Evolutionary conservation across 805 yeast genomes (phyloP).

Genomic region (Metschnikowia matae): DNA sequence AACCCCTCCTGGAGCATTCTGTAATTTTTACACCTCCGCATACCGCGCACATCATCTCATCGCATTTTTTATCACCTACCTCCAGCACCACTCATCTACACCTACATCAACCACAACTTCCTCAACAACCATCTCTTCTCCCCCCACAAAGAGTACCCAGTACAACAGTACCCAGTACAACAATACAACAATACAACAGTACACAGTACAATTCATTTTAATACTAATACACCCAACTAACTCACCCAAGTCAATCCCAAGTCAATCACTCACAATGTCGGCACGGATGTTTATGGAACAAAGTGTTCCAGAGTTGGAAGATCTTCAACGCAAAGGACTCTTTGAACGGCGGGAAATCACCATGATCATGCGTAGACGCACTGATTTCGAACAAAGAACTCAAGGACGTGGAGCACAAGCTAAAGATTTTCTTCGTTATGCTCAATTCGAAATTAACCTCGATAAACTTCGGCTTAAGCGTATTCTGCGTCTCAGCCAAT

Average conservation of each 20-base stretch:
- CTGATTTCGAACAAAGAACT: conserved; percentile 91
- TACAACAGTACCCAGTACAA: too few relatives aligned
- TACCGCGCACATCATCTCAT: too few relatives aligned
- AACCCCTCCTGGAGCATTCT: conserved; percentile 51
- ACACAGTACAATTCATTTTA: not conserved
- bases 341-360: conserved; percentile 81
- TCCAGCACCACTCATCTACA: too few relatives aligned
- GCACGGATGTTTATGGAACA: conserved; percentile 46
- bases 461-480: conserved; percentile 76
- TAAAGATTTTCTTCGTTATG: conserved; percentile 72
- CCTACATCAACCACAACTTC: too few relatives aligned
- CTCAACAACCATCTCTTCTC: too few relatives aligned
- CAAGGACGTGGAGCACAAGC: conserved; percentile 78
- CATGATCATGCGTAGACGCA: conserved; percentile 84
- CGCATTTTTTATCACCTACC: too few relatives aligned
- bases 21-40: conserved; percentile 21
- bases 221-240: not conserved
- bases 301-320: conserved; percentile 90
- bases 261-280: not conserved
- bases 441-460: conserved; percentile 73
- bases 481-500: conserved; percentile 54
- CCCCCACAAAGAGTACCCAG: too few relatives aligned
- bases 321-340: conserved; percentile 72
- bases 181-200: too few relatives aligned
- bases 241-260: too few relatives aligned